phyloP scores from a whole-genome alignment of 768 basidiomycete species.

The Pleurotus djamor region DNA sequence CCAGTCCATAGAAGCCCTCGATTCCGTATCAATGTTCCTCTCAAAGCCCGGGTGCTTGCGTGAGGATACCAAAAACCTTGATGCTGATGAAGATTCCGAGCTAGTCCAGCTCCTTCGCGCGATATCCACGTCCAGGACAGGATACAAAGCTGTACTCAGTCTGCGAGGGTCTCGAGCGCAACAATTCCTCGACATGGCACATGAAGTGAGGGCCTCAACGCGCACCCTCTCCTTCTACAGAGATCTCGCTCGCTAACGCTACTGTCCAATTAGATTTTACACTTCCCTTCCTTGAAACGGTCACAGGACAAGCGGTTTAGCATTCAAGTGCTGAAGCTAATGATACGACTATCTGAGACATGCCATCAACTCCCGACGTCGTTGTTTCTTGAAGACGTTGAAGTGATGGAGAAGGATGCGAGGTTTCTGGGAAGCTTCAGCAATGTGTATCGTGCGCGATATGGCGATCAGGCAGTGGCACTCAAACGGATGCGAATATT shows the following conservation, averaged over 20 bases:
- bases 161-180: slow-evolving; percentile 2
- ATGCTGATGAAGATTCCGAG: neutral
- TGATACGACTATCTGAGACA: slow-evolving; percentile 4
- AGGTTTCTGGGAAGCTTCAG: slow-evolving; percentile 24
- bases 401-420: slow-evolving; percentile 16
- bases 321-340: neutral
- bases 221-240: neutral
- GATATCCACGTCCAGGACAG: neutral
- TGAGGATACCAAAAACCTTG: neutral
- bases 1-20: slow-evolving; percentile 1
- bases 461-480: slow-evolving; percentile 18
- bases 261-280: neutral
- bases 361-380: slow-evolving; percentile 19
- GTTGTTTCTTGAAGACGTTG: slow-evolving; percentile 19
- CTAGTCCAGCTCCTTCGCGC: neutral
- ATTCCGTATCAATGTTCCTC: neutral
- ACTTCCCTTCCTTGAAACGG: slow-evolving; percentile 1
- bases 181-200: slow-evolving; percentile 8
- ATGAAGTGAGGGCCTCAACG: neutral
- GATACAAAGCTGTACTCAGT: slow-evolving; percentile 1
- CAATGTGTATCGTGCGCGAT: slow-evolving; percentile 22
- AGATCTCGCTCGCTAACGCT: neutral
- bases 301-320: slow-evolving; percentile 1
- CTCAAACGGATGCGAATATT: slow-evolving; percentile 25
- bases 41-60: neutral